Conservation (phyloP, 805 yeast species). For the Schwanniomyces vanrijiae region DNA sequence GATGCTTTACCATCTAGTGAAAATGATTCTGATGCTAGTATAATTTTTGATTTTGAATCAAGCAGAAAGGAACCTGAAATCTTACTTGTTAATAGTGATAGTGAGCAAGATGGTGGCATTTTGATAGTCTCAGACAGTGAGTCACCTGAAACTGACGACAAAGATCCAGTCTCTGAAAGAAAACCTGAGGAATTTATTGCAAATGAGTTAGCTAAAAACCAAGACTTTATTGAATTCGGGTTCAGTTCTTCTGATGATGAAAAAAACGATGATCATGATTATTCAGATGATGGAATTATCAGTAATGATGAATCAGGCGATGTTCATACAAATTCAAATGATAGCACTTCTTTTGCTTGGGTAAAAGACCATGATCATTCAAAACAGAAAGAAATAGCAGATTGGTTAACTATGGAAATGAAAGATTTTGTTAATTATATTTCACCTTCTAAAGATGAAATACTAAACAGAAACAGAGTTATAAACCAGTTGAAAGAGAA, state of each 20-base stretch:
- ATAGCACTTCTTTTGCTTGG: slow-evolving; percentile 64
- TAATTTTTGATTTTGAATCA: slow-evolving; percentile 19
- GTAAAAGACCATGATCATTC: slow-evolving; percentile 75
- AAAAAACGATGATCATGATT: slow-evolving; percentile 19
- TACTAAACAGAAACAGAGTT: slow-evolving; percentile 61
- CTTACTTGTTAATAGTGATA: slow-evolving; percentile 31
- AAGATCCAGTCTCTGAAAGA: slow-evolving; percentile 4
- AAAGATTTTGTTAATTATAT: slow-evolving; percentile 81
- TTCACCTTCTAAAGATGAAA: slow-evolving; percentile 79
- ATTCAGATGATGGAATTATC: slow-evolving; percentile 31
- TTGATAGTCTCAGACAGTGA: slow-evolving; percentile 23
- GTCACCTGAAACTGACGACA: slow-evolving; percentile 3
- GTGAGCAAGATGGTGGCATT: slow-evolving; percentile 14
- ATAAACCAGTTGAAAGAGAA: slow-evolving; percentile 58
- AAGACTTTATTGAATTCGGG: slow-evolving; percentile 58
- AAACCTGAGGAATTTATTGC: slow-evolving; percentile 10
- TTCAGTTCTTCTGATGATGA: slow-evolving; percentile 46
- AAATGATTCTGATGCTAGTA: slow-evolving; percentile 22
- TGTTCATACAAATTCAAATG: slow-evolving; percentile 19
- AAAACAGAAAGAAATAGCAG: slow-evolving; percentile 72
- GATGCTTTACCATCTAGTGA: slow-evolving; percentile 19
- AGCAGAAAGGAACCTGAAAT: slow-evolving; percentile 19
- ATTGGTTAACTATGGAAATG: slow-evolving; percentile 85
- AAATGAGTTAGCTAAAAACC: slow-evolving; percentile 44
- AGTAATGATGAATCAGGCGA: slow-evolving; percentile 36